Evolutionary conservation across 345 rosid species (phyloP).

Genomic region (Excoecaria cochinchinensis): DNA sequence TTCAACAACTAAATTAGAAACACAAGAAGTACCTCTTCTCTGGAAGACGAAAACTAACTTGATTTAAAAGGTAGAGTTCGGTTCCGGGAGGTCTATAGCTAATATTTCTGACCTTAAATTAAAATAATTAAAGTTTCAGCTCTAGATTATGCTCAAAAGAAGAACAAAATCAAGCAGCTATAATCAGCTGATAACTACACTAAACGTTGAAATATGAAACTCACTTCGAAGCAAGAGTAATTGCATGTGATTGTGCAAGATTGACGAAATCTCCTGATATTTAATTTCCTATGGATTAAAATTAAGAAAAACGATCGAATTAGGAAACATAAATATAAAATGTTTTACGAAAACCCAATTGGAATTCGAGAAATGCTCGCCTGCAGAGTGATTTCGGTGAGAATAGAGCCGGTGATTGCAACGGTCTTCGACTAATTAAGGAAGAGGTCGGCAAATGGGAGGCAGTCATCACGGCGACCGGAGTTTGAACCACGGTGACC

Average conservation of each 20-base stretch:
- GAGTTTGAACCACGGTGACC: background rate
- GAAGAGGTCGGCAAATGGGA: constrained; percentile 17
- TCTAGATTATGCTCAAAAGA: background rate
- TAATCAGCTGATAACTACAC: background rate
- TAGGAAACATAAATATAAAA: background rate
- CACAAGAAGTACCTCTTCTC: constrained; percentile 54
- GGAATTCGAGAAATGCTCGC: constrained; percentile 15
- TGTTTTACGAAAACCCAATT: background rate
- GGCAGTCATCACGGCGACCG: constrained; percentile 22
- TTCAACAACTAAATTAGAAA: background rate
- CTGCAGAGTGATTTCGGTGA: constrained; percentile 20
- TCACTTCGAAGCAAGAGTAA: constrained; percentile 71
- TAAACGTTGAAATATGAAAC: constrained; percentile 7
- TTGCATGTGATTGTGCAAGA: constrained; percentile 41
- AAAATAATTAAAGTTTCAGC: constrained; percentile 16
- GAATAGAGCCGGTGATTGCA: constrained; percentile 6
- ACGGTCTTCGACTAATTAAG: constrained; percentile 5
- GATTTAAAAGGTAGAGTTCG: constrained; percentile 63
- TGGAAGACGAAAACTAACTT: constrained; percentile 69
- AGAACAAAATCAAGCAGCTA: background rate
- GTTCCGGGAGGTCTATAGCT: constrained; percentile 82
- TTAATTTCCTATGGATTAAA: constrained; percentile 31
- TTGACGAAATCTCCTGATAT: constrained; percentile 19
- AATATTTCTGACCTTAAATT: constrained; percentile 56
- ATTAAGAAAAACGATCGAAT: constrained; percentile 1